Evolutionary conservation across 139 green algal genomes (phyloP), one percentile per base, ranked within the genome.

Genomic region (Coelastrella sp.): DNA sequence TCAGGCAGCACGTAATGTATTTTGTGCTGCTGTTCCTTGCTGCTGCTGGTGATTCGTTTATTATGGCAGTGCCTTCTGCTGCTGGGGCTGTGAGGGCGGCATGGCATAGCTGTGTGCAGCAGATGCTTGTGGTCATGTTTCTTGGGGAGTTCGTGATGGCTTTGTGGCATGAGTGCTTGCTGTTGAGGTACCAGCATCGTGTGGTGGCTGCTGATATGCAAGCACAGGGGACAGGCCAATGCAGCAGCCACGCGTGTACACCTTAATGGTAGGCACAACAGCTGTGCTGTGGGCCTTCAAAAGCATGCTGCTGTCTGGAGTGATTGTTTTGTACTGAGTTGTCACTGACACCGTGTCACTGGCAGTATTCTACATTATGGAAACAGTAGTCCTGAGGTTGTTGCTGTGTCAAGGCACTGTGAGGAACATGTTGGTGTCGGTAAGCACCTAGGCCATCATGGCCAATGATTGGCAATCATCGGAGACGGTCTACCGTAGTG

Each of bases 41-140:
- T 54, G 47, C 54, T 68, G 83, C 47, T 66, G 83, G 83, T 17
- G 83, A 88, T 54, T 20, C 66, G 0, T 88, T 88, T 60, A 88
- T 88, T 20, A 66, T 66, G 54, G 83, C 83, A 56, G 83, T 66
- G 66, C 83, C 83, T 19, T 47, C 83, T 11, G 47, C 66, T 7
- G 57, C 58, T 19, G 80, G 16, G 11, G 66, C 65, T 68, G 66
- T 88, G 16, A 58, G 83, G 56, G 54, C 66, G 13, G 83, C 83
- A 58, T 88, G 83, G 83, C 83, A 88, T 19, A 5, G 3, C 16
- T 80, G 47, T n/a, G 47, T 88, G 65, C 83, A 88, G 66, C 14
- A 66, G 47, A 54, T 79, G 47, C 47, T 88, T 23, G 5, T 88
- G 16, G 16, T 65, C 4, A 20, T 80, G 66, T 66, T 88, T 47